These are phyloP conservation scores for Mycena crocata DNA, from an alignment of 768 basidiomycete species.

Conservation along the genomic window DNA sequence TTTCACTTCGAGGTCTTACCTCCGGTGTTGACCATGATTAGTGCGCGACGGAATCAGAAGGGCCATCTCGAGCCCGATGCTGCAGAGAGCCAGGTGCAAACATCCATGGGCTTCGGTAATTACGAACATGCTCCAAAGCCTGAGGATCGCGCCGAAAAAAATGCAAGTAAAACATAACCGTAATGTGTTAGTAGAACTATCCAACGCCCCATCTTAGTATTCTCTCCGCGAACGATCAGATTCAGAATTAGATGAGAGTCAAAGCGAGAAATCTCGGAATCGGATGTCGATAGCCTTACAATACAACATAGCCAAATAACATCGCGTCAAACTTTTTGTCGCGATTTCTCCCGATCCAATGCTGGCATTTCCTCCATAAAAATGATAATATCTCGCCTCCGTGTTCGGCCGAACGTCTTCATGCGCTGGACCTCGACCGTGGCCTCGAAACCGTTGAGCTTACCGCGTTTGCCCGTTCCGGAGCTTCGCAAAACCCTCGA, in stretches of 20 bases:
- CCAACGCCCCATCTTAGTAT: neutral
- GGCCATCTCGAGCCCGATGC: slow-evolving; percentile 96
- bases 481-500: slow-evolving; percentile 79
- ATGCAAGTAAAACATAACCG: neutral
- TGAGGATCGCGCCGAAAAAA: slow-evolving; percentile 37
- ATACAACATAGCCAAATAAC: slow-evolving; percentile 3
- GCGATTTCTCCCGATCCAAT: slow-evolving; percentile 21
- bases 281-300: neutral
- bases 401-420: slow-evolving; percentile 11
- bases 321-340: neutral
- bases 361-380: slow-evolving; percentile 20
- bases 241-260: neutral
- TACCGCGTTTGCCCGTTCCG: slow-evolving; percentile 88
- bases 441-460: slow-evolving; percentile 38
- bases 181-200: too few relatives aligned
- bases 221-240: neutral
- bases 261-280: slow-evolving; percentile 17
- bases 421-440: slow-evolving; percentile 37
- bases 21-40: slow-evolving; percentile 44
- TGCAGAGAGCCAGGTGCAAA: slow-evolving; percentile 78
- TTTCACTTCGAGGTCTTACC: neutral
- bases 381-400: slow-evolving; percentile 25
- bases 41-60: slow-evolving; percentile 85
- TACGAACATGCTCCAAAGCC: slow-evolving; percentile 67
- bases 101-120: slow-evolving; percentile 78